Conservation (phyloP, 805 yeast species). For the Kluyveromyces aestuarii region DNA sequence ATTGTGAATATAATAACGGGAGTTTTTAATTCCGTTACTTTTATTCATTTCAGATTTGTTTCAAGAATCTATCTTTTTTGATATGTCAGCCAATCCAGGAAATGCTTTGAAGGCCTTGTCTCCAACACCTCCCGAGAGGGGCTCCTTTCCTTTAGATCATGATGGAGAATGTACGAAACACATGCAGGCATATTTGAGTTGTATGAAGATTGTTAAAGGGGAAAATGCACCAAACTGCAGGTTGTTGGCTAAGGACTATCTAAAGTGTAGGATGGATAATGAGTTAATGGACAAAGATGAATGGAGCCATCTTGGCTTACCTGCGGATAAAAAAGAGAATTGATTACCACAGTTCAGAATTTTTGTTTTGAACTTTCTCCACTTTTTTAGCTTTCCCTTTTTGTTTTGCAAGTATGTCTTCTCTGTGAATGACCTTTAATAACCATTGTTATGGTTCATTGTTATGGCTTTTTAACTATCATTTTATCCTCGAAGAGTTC, state of each 20-base stretch:
- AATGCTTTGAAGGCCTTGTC: constrained; percentile 41
- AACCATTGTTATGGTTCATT: too few relatives aligned
- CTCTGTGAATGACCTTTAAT: neutral
- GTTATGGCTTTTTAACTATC: neutral
- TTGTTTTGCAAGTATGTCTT: neutral
- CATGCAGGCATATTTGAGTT: constrained; percentile 68
- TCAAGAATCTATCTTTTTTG: neutral
- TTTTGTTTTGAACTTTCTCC: too few relatives aligned
- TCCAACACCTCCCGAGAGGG: constrained; percentile 94
- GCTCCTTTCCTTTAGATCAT: constrained; percentile 93
- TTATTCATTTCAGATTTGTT: too few relatives aligned
- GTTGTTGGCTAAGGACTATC: constrained; percentile 67
- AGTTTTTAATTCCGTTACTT: too few relatives aligned
- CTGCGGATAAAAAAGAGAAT: constrained; percentile 35
- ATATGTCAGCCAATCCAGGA: constrained; percentile 38
- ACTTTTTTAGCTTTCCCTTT: too few relatives aligned
- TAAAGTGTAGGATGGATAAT: constrained; percentile 84
- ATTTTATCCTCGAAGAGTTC: neutral
- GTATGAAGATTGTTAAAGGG: constrained; percentile 69
- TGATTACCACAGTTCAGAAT: too few relatives aligned
- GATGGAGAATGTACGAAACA: constrained; percentile 67
- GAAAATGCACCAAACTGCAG: constrained; percentile 91
- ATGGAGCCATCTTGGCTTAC: constrained; percentile 55
- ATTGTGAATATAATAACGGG: too few relatives aligned
- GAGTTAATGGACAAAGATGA: constrained; percentile 51